These are phyloP conservation scores for Coemansia sp. DNA, from an alignment of 192 early-diverging fungal genomes.

Conservation along the genomic window DNA sequence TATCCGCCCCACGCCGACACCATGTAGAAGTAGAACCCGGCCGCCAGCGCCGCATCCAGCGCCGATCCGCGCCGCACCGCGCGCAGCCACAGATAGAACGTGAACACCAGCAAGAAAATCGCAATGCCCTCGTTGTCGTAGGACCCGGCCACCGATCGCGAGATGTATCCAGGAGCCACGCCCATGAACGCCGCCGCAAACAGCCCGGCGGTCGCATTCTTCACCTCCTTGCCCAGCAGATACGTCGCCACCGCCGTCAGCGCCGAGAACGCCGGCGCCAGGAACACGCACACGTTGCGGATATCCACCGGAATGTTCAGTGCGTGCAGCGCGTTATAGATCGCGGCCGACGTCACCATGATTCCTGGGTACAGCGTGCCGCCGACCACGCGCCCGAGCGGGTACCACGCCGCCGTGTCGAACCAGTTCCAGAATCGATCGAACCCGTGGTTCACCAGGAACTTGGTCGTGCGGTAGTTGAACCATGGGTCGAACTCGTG, in stretches of 20 bases:
- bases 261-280: conserved; percentile 94
- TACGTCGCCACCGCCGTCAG: conserved; percentile 96
- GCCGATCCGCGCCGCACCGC: conserved; percentile 93
- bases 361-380: conserved; percentile 99
- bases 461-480: conserved; percentile 94
- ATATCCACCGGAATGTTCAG: conserved; percentile 97
- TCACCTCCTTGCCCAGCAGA: conserved; percentile 86
- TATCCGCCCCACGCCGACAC: conserved; percentile 99
- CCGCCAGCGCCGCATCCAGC: conserved; percentile 78
- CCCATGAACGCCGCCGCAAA: conserved; percentile 98
- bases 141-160: conserved; percentile 99
- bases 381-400: conserved; percentile 96
- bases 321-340: conserved; percentile 90
- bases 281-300: conserved; percentile 96
- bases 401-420: conserved; percentile 98
- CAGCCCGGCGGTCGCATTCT: conserved; percentile 87
- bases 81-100: conserved; percentile 98
- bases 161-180: conserved; percentile 98
- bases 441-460: conserved; percentile 88
- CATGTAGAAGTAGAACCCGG: conserved; percentile 99
- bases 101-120: conserved; percentile 97
- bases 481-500: conserved; percentile 99
- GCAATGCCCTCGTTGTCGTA: conserved; percentile 99
- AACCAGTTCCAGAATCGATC: conserved; percentile 99
- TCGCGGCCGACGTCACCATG: conserved; percentile 95